Conservation (phyloP, 345 rosid genomes). For the Triadica sebifera region DNA sequence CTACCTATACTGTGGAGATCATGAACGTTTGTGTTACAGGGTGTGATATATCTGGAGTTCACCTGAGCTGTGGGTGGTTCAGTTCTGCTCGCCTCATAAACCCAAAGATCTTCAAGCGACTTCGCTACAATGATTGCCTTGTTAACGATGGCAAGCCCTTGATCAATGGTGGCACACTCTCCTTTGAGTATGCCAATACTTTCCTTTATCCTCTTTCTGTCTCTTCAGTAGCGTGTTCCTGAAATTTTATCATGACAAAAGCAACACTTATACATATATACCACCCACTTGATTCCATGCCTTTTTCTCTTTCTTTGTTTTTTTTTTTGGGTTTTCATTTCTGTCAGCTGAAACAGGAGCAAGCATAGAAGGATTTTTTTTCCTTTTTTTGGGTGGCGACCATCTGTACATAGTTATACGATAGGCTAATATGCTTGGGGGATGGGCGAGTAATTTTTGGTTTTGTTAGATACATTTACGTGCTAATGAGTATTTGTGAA, state of each 20-base stretch:
- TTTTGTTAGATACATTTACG: neutral
- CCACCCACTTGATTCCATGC: neutral
- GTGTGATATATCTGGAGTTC: conserved; percentile 63
- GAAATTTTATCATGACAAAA: neutral
- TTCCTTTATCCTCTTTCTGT: conserved; percentile 71
- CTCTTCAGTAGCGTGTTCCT: conserved; percentile 48
- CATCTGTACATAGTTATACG: neutral
- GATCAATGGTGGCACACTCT: conserved; percentile 49
- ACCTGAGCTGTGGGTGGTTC: conserved; percentile 85
- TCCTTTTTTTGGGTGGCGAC: neutral
- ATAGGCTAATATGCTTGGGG: neutral
- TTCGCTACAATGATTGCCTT: conserved; percentile 78
- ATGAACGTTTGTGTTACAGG: conserved; percentile 64
- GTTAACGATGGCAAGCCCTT: conserved; percentile 78
- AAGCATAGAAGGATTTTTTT: neutral
- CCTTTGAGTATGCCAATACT: conserved; percentile 77
- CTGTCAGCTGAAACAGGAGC: neutral
- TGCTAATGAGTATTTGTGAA: neutral
- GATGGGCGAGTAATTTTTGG: neutral
- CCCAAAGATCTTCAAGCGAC: conserved; percentile 78
- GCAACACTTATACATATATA: neutral
- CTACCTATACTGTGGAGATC: conserved; percentile 76
- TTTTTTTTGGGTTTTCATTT: too few relatives aligned
- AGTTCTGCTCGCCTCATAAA: conserved; percentile 74
- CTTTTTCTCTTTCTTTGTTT: too few relatives aligned